Percentiles rank a stretch among this genome's conserved stretches.
Evolutionary conservation across 1,284 basidiomycete genomes (phyloP).

Genomic region (Spongiforma sp.): DNA sequence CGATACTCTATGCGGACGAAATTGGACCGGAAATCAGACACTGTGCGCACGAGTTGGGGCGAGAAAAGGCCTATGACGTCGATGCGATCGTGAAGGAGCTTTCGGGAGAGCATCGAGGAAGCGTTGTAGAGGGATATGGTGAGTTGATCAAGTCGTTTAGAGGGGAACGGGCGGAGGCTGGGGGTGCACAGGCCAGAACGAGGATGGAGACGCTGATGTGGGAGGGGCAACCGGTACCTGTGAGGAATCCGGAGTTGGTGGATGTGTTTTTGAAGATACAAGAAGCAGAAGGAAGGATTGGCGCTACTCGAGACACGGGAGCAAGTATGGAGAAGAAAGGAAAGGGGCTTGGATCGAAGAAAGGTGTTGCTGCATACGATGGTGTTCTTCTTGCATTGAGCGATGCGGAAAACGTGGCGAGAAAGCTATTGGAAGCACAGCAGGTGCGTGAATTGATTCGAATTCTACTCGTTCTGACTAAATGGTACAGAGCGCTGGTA

Average conservation of each 20-base stretch:
- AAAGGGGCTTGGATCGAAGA: slow-evolving; percentile 61
- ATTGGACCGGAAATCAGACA: slow-evolving; percentile 92
- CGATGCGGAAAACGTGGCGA: slow-evolving; percentile 85
- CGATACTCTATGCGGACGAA: slow-evolving; percentile 84
- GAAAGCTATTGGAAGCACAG: slow-evolving; percentile 80
- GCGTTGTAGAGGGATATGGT: slow-evolving; percentile 71
- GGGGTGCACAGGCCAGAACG: slow-evolving; percentile 52
- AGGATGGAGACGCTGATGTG: slow-evolving; percentile 71
- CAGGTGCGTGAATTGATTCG: slow-evolving; percentile 52
- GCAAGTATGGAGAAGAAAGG: slow-evolving; percentile 41
- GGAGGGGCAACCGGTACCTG: slow-evolving; percentile 85
- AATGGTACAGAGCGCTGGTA: slow-evolving; percentile 24
- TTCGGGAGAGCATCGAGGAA: slow-evolving; percentile 60
- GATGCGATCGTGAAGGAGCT: slow-evolving; percentile 80
- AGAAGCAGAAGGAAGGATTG: slow-evolving; percentile 68
- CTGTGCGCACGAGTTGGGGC: slow-evolving; percentile 88
- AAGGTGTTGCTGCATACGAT: slow-evolving; percentile 83
- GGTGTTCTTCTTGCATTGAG: slow-evolving; percentile 81
- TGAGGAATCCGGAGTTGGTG: slow-evolving; percentile 92
- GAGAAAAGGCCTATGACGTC: slow-evolving; percentile 80
- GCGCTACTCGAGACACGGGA: slow-evolving; percentile 34
- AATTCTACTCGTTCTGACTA: slow-evolving; percentile 9
- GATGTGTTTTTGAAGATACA: slow-evolving; percentile 87
- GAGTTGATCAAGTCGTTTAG: slow-evolving; percentile 59
- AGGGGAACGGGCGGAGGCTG: slow-evolving; percentile 44